phyloP scores from a whole-genome alignment of 2,329 filamentous ascomycete genomes.

The Teratosphaeria viscida region DNA sequence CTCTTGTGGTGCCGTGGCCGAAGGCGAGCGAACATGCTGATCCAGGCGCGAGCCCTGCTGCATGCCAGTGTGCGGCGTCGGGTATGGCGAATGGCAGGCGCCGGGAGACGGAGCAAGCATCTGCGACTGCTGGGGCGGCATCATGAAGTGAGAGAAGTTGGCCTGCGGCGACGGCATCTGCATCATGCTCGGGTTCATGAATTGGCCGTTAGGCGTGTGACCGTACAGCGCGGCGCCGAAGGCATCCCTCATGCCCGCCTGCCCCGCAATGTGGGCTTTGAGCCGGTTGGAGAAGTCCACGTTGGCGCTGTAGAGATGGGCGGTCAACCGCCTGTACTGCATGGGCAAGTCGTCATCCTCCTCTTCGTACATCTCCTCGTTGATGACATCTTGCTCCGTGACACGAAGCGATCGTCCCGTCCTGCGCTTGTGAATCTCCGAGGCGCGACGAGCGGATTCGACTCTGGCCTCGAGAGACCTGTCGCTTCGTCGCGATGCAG shows the following conservation, averaged over 20 bases:
- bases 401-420: constrained; percentile 76
- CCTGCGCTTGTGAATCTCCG: constrained; percentile 79
- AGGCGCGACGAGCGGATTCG: constrained; percentile 77
- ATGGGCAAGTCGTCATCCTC: constrained; percentile 72
- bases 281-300: constrained; percentile 52
- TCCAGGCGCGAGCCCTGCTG: constrained; percentile 21
- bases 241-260: constrained; percentile 46
- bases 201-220: constrained; percentile 21
- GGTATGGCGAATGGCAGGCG: constrained; percentile 36
- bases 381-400: constrained; percentile 74
- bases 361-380: constrained; percentile 94
- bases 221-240: constrained; percentile 33
- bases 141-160: constrained; percentile 5
- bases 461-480: constrained; percentile 78
- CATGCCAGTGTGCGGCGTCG: constrained; percentile 16
- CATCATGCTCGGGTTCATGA: constrained; percentile 28
- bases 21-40: constrained; percentile 34
- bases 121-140: constrained; percentile 10
- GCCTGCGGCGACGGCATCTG: constrained; percentile 10
- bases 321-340: constrained; percentile 53
- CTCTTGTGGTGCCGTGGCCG: constrained; percentile 33
- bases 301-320: constrained; percentile 51
- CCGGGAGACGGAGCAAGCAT: constrained; percentile 14
- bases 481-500: constrained; percentile 77
- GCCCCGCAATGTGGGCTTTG: constrained; percentile 47